These are phyloP conservation scores for Eutrema japonicum DNA, from an alignment of 345 rosid genomes.

Conservation along the genomic window DNA sequence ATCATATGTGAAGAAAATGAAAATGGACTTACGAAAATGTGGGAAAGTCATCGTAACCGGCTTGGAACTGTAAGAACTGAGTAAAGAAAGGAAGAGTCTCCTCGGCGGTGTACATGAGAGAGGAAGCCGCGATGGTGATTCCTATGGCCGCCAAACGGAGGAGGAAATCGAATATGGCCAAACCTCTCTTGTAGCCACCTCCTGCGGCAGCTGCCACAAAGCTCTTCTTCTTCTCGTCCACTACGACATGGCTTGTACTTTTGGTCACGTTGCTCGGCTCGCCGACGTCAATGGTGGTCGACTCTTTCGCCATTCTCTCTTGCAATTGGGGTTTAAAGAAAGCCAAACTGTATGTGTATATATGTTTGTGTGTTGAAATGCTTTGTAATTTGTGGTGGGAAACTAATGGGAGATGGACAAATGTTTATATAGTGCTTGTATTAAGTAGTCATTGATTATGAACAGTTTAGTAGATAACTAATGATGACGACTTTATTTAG, in stretches of 20 bases:
- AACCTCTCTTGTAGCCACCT: slow-evolving; percentile 54
- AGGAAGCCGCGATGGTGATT: slow-evolving; percentile 58
- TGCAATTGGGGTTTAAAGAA: slow-evolving; percentile 23
- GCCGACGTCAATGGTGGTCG: slow-evolving; percentile 42
- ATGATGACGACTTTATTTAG: neutral
- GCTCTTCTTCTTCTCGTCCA: slow-evolving; percentile 25
- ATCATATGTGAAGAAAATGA: neutral
- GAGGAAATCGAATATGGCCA: slow-evolving; percentile 73
- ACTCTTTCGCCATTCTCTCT: slow-evolving; percentile 40
- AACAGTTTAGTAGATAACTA: slow-evolving; percentile 28
- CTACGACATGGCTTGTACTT: slow-evolving; percentile 32
- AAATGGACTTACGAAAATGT: slow-evolving; percentile 57
- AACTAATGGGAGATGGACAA: slow-evolving; percentile 17
- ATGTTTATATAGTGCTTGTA: slow-evolving; percentile 27
- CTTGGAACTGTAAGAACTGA: slow-evolving; percentile 89
- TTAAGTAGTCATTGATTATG: slow-evolving; percentile 20
- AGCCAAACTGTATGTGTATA: neutral
- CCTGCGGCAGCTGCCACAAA: slow-evolving; percentile 24
- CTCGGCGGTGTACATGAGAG: slow-evolving; percentile 64
- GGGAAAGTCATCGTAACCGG: slow-evolving; percentile 75
- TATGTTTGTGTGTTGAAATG: slow-evolving; percentile 33
- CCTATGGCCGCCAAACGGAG: slow-evolving; percentile 63
- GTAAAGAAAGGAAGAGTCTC: slow-evolving; percentile 91
- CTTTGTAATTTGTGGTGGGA: slow-evolving; percentile 32
- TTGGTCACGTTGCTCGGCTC: slow-evolving; percentile 43